Percentiles rank a stretch among this genome's conserved stretches.
phyloP scores from a whole-genome alignment of 176 grass and related monocot genomes.

The Juncus effusus region DNA sequence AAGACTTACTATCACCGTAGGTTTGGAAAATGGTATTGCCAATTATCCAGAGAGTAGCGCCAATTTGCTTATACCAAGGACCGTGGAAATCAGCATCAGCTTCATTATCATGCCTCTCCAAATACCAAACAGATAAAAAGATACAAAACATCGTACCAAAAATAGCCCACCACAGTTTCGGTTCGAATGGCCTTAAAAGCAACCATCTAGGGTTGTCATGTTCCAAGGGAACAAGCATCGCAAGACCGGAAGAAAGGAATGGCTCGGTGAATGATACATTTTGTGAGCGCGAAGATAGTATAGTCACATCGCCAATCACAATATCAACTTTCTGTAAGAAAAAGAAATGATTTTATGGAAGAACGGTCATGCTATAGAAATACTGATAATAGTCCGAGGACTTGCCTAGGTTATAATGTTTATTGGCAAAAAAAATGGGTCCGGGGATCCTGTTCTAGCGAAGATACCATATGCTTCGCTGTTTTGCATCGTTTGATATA shows the following conservation, averaged over 20 bases:
- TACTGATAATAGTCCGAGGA: no score
- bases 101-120: not conserved
- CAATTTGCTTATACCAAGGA: slow-evolving; percentile 12
- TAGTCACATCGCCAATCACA: slow-evolving; percentile 30
- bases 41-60: slow-evolving; percentile 29
- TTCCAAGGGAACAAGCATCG: slow-evolving; percentile 27
- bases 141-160: slow-evolving; percentile 8
- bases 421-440: no score
- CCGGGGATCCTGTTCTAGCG: no score
- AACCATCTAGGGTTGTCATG: slow-evolving; percentile 6
- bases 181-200: slow-evolving; percentile 22
- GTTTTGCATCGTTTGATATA: no score
- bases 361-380: not conserved
- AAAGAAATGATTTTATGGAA: not conserved
- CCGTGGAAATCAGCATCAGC: not conserved
- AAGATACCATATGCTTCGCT: no score
- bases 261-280: slow-evolving; percentile 32
- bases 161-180: slow-evolving; percentile 22
- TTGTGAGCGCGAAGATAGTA: slow-evolving; percentile 5
- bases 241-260: slow-evolving; percentile 29
- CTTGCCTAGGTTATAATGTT: no score
- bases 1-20: slow-evolving; percentile 6
- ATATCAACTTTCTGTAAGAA: slow-evolving; percentile 26
- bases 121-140: slow-evolving; percentile 9
- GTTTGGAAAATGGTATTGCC: slow-evolving; percentile 17